A percentile compares a stretch with the other conserved stretches of the same genome.
phyloP scores from a whole-genome alignment of 1,284 basidiomycete species.

The Puccinia novopanici region DNA sequence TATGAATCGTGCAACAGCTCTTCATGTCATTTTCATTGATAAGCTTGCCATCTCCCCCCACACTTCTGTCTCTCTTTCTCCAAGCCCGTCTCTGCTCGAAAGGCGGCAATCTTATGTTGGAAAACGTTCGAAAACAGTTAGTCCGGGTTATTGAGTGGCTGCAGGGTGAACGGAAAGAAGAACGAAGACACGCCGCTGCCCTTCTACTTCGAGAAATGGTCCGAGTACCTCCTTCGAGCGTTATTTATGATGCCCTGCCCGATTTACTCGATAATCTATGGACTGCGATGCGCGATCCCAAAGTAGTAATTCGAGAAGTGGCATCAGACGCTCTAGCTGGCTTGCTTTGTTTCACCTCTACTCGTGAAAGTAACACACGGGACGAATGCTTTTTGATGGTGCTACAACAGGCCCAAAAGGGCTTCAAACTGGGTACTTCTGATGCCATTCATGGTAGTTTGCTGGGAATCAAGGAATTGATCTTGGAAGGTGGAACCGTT shows the following conservation, averaged over 20 bases:
- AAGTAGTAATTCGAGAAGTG: constrained; percentile 71
- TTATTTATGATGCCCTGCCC: constrained; percentile 75
- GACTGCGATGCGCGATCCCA: constrained; percentile 77
- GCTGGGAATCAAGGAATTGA: constrained; percentile 84
- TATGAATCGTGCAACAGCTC: neutral
- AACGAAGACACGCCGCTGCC: constrained; percentile 77
- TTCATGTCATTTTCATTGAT: constrained; percentile 1
- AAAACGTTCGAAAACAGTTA: constrained; percentile 57
- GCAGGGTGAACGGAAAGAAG: constrained; percentile 63
- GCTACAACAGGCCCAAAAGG: constrained; percentile 82
- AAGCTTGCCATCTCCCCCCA: neutral
- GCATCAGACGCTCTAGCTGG: constrained; percentile 86
- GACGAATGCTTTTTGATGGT: constrained; percentile 70
- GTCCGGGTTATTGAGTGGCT: constrained; percentile 58
- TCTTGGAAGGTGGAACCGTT: constrained; percentile 91
- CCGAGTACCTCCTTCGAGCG: constrained; percentile 71
- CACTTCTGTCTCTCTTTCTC: neutral
- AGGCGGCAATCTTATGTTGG: constrained; percentile 56
- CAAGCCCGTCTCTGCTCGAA: constrained; percentile 56
- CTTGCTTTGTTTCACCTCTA: constrained; percentile 65
- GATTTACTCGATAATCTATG: constrained; percentile 88
- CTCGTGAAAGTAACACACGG: constrained; percentile 59
- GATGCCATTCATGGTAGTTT: constrained; percentile 91
- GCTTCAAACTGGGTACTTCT: constrained; percentile 73
- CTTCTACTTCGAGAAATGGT: constrained; percentile 89